Base-by-base conservation (phyloP, 2,329 filamentous ascomycete genomes). In the Ascochyta lentis region DNA sequence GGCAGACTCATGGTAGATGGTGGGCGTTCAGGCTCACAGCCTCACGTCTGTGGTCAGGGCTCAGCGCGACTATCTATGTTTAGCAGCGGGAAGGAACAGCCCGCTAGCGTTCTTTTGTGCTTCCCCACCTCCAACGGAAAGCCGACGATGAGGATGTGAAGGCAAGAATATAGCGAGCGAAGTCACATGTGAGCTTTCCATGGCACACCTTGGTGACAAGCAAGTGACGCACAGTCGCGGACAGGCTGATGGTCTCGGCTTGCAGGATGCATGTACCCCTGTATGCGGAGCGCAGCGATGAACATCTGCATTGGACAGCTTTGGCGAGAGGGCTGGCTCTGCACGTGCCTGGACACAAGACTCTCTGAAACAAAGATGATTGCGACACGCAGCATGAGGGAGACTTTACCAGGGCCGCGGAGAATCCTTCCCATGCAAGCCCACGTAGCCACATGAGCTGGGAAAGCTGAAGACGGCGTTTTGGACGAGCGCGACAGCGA, bases 51-150 rank as follows among this genome's bases (percentile, higher is more conserved):
- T 26, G 39, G 15, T 39, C 23, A 2, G 16, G 19, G 39, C 42
- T 9, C 47, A 35, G 27, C 27, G 43, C 31, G 39, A 50, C 45
- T 27, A 41, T 31, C 54, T 53, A 57, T 53, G 53, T 56, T 57
- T 57, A 57, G 54, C 23, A 46, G 26, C 54, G 49, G 54, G 49
- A 56, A 46, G 49, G 49, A 57, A 40, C 38, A 55, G 35, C 46
- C 46, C 52, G 42, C 53, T 56, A 56, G 47, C 38, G 53, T 56
- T n/a, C 37, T 16, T 13, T 31, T 43, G 19, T 53, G 35, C 42
- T 46, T 42, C 34, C 45, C 44, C 54, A 49, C 49, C 27, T 37
- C 15, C 19, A n/a, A 49, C 33, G 22, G 39, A 37, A 45, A 40
- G 39, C 24, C 39, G 23, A 43, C 45, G 15, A 40, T 40, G 49